Evolutionary conservation across 371 early-diverging fungal species (phyloP), one percentile per base, ranked within the genome.

Genomic region (Rhizopus arrhizus): DNA sequence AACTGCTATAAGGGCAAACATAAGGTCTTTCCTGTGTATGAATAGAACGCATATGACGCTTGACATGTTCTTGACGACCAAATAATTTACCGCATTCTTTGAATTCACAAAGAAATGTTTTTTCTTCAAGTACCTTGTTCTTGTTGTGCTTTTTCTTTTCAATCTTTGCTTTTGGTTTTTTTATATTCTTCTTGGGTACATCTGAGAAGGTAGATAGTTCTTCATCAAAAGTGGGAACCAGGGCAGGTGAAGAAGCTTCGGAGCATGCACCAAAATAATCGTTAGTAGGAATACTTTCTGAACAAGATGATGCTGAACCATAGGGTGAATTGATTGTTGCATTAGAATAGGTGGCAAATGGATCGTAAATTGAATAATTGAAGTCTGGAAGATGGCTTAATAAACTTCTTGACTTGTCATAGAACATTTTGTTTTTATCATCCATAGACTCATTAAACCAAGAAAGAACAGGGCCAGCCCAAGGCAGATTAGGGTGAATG

Each of bases 51-150:
- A 81, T 70, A 61, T 92, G 94, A n/a, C 95, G 70, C 73, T 91
- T 89, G 55, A 94, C 77, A 69, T 94, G 93, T 68, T 94, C 94
- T 55, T 82, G 83, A 15, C 93, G 79, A 73, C 90, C 91, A 71
- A 94, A 95, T 40, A 83, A 73, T 51, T 89, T 83, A 42, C 85
- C 85, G 61, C 95, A 95, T 28, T 74, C 76, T 5, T 71, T 72
- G 59, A 73, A 59, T 0, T 67, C 68, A 56, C 87, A 86, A 1
- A 67, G 63, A 61, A 81, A 81, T 58, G 74, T 60, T 53, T 78
- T 70, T 11, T 53, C 29, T 47, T 43, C 43, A 5, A 0, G 5
- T 11, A 43, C 43, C 9, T 48, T 53, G 29, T 42, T 41, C 7
- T 11, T 48, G n/a, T 47, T 53, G 16, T 32, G 11, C 11, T n/a